Base-by-base conservation (phyloP, 345 rosid genomes). In the Carallia pectinifolia region DNA sequence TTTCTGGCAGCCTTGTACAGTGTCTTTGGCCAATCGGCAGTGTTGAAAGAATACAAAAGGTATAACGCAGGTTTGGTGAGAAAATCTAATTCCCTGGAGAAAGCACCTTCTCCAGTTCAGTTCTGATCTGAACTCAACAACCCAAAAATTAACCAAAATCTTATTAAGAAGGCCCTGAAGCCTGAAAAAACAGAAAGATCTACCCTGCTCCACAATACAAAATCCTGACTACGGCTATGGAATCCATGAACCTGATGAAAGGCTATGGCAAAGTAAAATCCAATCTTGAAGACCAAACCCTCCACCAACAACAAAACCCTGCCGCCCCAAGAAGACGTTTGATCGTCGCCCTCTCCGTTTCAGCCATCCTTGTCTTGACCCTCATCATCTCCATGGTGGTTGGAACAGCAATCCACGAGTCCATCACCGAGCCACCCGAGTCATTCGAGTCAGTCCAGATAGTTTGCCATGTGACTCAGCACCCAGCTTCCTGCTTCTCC, bases 241-340 rank as follows among this genome's bases (percentile, higher is more conserved):
- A 89, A 31, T 83, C 96, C 53, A 65, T 83, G 56, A 90, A 82
- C 47, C 38, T 71, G 62, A 61, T 85, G 74, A 89, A 81, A 76
- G 98, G 97, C 58, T 90, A 93, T 56, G 90, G 73, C 75, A 93
- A 81, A 76, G 85, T 93, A 27, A 66, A 61, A 62, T 81, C 74
- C 66, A 68, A 58, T 40, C 37, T 33, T n/a, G 90, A 81, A 76
- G 75, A 73, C 61, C 89, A 79, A 58, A 31, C 5, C 63, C 55
- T 1, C 67, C 79, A 12, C 78, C 71, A 23, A 4, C 81, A 58
- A 10, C 72, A 64, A 48, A 48, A 74, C 27, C 15, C 71, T 27
- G 73, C 72, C 12, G 73, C 72, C 12, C 34, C 29, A 27, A 56
- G 34, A 5, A 83, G 79, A 68, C 69, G 79, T 64, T 61, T 69